These are phyloP conservation scores for Hibiscus tridactylites DNA, from an alignment of 345 rosid species.

Conservation along the genomic window DNA sequence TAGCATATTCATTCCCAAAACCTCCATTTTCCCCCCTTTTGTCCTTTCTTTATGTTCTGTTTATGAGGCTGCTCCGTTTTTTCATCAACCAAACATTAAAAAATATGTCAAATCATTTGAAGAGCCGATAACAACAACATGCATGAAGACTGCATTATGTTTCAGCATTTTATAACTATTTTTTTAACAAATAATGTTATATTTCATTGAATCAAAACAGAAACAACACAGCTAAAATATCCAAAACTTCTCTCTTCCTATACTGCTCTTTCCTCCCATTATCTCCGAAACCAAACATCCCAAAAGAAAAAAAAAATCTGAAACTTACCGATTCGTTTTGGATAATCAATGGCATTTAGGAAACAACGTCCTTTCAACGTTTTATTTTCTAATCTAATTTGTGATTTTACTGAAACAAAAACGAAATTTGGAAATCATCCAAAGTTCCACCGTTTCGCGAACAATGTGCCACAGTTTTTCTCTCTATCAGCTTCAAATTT, in stretches of 20 bases:
- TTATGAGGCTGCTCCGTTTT: too few species aligned
- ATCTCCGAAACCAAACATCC: not conserved
- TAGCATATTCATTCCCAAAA: not conserved
- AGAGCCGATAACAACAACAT: not conserved
- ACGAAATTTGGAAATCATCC: not conserved
- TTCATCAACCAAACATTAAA: too few species aligned
- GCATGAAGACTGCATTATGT: not conserved
- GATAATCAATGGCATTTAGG: not conserved
- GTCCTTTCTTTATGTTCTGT: conserved; percentile 10
- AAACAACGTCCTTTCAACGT: conserved; percentile 8
- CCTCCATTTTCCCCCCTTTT: not conserved
- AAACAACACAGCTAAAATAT: too few species aligned
- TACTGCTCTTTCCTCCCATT: too few species aligned
- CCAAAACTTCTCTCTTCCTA: too few species aligned
- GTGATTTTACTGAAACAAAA: not conserved
- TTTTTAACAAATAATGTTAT: not conserved
- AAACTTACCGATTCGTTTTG: not conserved
- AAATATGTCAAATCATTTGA: not conserved
- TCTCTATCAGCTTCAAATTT: not conserved
- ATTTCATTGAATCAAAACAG: too few species aligned
- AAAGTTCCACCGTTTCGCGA: not conserved
- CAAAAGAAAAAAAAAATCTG: not conserved
- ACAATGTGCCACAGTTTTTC: not conserved
- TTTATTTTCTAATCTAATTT: not conserved
- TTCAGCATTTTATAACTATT: not conserved